Evolutionary conservation across 2,329 filamentous ascomycete genomes (phyloP).

Genomic region (Bipolaris zeicola): DNA sequence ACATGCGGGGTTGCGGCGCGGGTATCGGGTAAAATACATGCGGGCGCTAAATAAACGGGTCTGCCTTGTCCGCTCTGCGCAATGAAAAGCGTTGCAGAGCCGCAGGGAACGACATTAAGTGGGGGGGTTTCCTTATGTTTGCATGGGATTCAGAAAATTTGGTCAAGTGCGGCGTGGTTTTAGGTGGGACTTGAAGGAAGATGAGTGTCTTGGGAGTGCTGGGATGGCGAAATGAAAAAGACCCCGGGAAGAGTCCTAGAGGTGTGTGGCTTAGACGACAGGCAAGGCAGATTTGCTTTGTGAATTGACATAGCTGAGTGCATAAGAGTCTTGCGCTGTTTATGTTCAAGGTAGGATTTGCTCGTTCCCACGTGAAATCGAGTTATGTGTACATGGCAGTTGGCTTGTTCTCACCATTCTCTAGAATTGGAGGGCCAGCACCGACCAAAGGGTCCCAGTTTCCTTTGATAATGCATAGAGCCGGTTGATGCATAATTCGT

Average conservation of each 20-base stretch:
- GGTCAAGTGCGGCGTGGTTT: neutral
- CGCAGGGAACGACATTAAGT: neutral
- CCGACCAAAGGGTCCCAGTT: too few relatives aligned
- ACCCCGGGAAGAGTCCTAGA: neutral
- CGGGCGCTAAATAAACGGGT: slow-evolving; percentile 3
- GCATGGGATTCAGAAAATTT: neutral
- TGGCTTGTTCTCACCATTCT: neutral
- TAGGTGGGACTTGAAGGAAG: neutral
- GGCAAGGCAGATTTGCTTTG: neutral
- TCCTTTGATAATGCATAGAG: too few relatives aligned
- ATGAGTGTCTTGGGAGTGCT: neutral
- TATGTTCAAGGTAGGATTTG: neutral
- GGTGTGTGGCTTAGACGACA: neutral
- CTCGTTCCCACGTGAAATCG: neutral
- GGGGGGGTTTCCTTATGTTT: neutral
- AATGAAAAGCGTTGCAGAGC: slow-evolving; percentile 6
- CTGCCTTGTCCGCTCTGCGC: slow-evolving; percentile 5
- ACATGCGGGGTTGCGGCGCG: slow-evolving; percentile 18
- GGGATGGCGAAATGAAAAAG: neutral
- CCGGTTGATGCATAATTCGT: too few relatives aligned
- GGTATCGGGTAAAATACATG: slow-evolving; percentile 14
- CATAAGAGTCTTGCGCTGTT: neutral
- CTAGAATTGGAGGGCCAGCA: too few relatives aligned
- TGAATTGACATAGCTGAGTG: neutral
- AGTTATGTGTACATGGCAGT: neutral